Percentiles rank a stretch among this genome's conserved stretches.
These are phyloP conservation scores for Hypomontagnella submonticulosa DNA, from an alignment of 495 filamentous ascomycete genomes.

Conservation along the genomic window DNA sequence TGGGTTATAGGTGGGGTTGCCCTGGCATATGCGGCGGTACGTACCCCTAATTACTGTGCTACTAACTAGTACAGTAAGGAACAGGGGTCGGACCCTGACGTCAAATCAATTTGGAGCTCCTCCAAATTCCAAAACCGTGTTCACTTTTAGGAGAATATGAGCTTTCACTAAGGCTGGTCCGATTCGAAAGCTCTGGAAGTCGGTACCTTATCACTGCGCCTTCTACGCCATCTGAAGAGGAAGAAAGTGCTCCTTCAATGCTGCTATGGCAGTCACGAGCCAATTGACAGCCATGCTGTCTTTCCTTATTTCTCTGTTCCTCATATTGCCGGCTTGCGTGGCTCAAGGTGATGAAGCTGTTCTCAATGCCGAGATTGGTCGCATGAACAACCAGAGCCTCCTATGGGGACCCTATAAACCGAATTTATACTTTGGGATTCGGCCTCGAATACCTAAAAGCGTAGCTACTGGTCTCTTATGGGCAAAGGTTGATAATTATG, in stretches of 20 bases:
- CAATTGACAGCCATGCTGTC: conserved; percentile 51
- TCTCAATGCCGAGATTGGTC: conserved; percentile 62
- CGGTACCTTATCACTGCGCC: conserved; percentile 5
- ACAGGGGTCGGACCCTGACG: conserved; percentile 36
- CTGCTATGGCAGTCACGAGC: conserved; percentile 38
- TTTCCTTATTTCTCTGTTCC: conserved; percentile 31
- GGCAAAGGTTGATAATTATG: conserved; percentile 85
- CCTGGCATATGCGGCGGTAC: conserved; percentile 15
- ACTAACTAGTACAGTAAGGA: not conserved
- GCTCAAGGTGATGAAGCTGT: conserved; percentile 53
- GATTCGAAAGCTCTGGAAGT: conserved; percentile 14
- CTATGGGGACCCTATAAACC: conserved; percentile 97
- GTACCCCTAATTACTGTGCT: too few species aligned
- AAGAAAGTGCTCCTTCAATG: conserved; percentile 33
- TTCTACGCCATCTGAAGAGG: not conserved
- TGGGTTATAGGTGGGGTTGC: conserved; percentile 24
- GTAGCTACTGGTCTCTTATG: conserved; percentile 88
- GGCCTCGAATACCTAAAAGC: conserved; percentile 87
- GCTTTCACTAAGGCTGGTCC: conserved; percentile 21
- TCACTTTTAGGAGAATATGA: conserved; percentile 33
- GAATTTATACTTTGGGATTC: conserved; percentile 94
- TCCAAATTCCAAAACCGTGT: conserved; percentile 46
- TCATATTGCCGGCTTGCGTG: conserved; percentile 8
- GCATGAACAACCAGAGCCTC: conserved; percentile 81
- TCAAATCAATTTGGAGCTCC: conserved; percentile 45